Percentiles rank a stretch among this genome's conserved stretches.
Conservation (phyloP, 495 filamentous ascomycete genomes). For the Aspergillus baeticus region DNA sequence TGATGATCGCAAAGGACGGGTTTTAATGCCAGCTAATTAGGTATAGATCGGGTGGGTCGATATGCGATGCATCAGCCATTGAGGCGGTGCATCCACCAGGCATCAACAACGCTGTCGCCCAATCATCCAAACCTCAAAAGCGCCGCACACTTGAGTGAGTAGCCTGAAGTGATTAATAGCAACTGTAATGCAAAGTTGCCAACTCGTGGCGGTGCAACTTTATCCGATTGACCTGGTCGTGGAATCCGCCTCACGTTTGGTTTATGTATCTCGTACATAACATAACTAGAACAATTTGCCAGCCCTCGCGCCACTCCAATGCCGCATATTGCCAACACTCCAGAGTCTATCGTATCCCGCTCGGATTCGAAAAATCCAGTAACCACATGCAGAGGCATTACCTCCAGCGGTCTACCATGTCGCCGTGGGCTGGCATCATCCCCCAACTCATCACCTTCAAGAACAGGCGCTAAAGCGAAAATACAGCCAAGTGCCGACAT, state of each 20-base stretch:
- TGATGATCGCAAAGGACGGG: not conserved
- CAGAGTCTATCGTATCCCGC: constrained; percentile 74
- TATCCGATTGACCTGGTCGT: not conserved
- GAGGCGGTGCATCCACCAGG: constrained; percentile 26
- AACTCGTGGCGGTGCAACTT: not conserved
- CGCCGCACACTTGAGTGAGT: not conserved
- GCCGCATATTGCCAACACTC: constrained; percentile 79
- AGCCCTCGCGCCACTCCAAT: constrained; percentile 39
- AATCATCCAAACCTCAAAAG: not conserved
- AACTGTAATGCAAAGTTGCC: not conserved
- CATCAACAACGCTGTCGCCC: constrained; percentile 8
- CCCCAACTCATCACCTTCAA: constrained; percentile 32
- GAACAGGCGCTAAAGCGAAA: constrained; percentile 36
- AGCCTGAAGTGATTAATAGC: not conserved
- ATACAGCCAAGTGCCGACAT: constrained; percentile 39
- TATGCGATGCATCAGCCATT: constrained; percentile 22
- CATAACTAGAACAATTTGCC: not conserved
- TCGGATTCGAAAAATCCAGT: constrained; percentile 80
- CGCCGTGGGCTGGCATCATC: constrained; percentile 61
- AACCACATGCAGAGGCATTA: constrained; percentile 86
- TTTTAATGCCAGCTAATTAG: not conserved
- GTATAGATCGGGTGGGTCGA: constrained; percentile 11
- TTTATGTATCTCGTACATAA: too few relatives aligned
- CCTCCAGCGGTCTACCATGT: constrained; percentile 73
- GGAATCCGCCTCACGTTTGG: not conserved